Conservation (phyloP, 495 filamentous ascomycete genomes). For the Cairneyella variabilis region DNA sequence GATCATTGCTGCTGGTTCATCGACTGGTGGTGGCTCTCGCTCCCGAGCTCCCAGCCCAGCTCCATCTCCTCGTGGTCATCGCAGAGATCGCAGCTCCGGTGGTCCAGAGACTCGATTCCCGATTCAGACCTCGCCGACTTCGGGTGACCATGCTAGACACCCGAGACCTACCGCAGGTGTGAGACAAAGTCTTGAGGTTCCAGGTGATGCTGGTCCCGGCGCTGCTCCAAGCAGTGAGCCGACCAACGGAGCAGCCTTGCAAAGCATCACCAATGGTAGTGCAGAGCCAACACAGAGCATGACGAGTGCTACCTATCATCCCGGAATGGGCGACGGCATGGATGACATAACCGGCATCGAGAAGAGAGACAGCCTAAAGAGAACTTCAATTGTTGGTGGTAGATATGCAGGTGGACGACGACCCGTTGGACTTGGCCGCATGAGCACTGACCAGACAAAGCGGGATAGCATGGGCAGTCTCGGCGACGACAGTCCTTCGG, state of each 20-base stretch:
- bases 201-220: constrained; percentile 33
- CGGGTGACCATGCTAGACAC: constrained; percentile 42
- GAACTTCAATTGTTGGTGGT: constrained; percentile 31
- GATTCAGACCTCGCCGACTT: constrained; percentile 64
- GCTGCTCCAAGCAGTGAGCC: constrained; percentile 25
- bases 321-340: constrained; percentile 24
- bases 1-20: constrained; percentile 54
- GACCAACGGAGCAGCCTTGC: constrained; percentile 13
- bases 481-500: constrained; percentile 23
- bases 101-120: constrained; percentile 82
- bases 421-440: constrained; percentile 29
- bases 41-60: constrained; percentile 74
- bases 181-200: constrained; percentile 62
- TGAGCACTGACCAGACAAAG: constrained; percentile 33
- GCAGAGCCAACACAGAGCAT: constrained; percentile 12
- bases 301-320: constrained; percentile 21
- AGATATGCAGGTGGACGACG: constrained; percentile 30
- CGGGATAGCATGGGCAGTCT: constrained; percentile 36
- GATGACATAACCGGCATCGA: constrained; percentile 33
- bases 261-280: constrained; percentile 35
- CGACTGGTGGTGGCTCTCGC: constrained; percentile 36
- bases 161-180: constrained; percentile 15
- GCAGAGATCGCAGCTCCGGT: constrained; percentile 79
- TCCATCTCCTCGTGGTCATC: constrained; percentile 53
- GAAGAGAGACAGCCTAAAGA: constrained; percentile 49